Conservation (phyloP, 352 stramenopile species). For the Globisporangium alternatum region DNA sequence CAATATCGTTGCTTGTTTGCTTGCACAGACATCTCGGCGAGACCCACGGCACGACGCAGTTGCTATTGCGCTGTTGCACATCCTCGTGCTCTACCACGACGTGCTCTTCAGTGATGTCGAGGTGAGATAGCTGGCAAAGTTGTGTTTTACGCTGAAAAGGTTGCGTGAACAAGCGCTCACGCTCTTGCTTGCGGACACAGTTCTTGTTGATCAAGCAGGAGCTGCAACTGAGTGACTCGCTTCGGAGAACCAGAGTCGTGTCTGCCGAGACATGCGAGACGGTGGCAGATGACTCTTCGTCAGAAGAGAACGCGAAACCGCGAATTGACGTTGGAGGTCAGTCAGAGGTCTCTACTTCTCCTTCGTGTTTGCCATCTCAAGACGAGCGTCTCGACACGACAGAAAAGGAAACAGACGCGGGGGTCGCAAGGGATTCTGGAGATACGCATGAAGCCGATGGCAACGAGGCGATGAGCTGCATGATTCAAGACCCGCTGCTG, state of each 20-base stretch:
- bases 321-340: background rate
- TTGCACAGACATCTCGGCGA: slow-evolving; percentile 36
- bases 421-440: background rate
- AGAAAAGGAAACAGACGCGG: background rate
- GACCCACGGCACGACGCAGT: slow-evolving; percentile 36
- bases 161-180: background rate
- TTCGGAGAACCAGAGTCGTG: background rate
- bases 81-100: slow-evolving; percentile 64
- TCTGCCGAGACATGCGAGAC: background rate
- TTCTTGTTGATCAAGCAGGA: slow-evolving; percentile 55
- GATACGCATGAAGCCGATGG: background rate
- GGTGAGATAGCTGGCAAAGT: slow-evolving; percentile 19
- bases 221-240: slow-evolving; percentile 28
- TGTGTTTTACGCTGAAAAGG: background rate
- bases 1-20: background rate
- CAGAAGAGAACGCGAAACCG: background rate
- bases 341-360: background rate
- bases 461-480: background rate
- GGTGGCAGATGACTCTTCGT: no score
- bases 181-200: slow-evolving; percentile 15
- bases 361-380: background rate
- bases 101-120: slow-evolving; percentile 72
- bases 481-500: background rate
- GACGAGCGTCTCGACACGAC: background rate
- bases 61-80: slow-evolving; percentile 45